These are phyloP conservation scores for Phellinidium pouzarii DNA, from an alignment of 1,284 basidiomycete genomes.

Conservation along the genomic window DNA sequence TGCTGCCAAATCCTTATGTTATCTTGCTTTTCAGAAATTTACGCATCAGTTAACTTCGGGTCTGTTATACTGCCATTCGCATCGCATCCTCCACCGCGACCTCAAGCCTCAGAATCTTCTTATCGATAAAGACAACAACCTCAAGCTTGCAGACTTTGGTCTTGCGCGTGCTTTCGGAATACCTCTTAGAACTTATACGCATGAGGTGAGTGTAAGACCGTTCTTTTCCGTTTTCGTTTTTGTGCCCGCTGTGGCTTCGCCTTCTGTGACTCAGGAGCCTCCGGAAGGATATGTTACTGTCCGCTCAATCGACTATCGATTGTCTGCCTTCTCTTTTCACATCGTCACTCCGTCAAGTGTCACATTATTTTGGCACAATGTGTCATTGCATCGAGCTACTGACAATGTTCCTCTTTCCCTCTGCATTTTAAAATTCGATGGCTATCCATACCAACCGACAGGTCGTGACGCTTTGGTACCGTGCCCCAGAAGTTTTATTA, in stretches of 20 bases:
- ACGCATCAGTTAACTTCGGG: slow-evolving; percentile 83
- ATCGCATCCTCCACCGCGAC: slow-evolving; percentile 94
- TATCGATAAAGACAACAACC: slow-evolving; percentile 84
- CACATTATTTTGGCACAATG: background rate
- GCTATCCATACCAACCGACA: slow-evolving; percentile 28
- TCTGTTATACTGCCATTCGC: slow-evolving; percentile 91
- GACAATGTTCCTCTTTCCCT: slow-evolving; percentile 8
- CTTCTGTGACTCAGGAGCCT: background rate
- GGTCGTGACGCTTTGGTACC: slow-evolving; percentile 99
- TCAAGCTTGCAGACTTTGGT: slow-evolving; percentile 96
- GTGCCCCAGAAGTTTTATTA: slow-evolving; percentile 93
- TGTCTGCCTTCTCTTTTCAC: background rate
- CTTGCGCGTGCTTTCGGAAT: slow-evolving; percentile 96
- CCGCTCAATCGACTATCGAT: background rate
- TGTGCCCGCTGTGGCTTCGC: background rate
- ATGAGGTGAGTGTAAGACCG: slow-evolving; percentile 64
- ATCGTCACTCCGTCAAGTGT: background rate
- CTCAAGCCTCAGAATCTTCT: slow-evolving; percentile 97
- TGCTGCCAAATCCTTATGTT: background rate
- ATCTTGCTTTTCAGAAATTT: slow-evolving; percentile 62
- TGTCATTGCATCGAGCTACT: too few relatives aligned
- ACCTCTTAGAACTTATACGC: slow-evolving; percentile 95
- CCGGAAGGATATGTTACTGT: background rate
- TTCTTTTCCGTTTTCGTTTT: background rate
- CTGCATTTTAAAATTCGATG: slow-evolving; percentile 10